Evolutionary conservation across 805 yeast species (phyloP).

Genomic region (Jamesozyma piceae): DNA sequence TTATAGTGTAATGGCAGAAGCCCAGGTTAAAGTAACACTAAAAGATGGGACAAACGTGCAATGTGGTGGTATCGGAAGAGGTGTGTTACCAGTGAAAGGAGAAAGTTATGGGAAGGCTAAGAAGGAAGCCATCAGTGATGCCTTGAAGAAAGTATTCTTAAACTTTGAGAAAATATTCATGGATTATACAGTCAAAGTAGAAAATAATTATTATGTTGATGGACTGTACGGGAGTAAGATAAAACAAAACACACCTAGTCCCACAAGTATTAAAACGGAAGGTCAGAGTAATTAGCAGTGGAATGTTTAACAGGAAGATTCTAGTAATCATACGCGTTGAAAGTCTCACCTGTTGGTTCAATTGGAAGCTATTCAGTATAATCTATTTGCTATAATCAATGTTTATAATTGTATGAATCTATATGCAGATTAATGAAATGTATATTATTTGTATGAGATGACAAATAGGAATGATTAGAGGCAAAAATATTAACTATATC

Average conservation of each 20-base stretch:
- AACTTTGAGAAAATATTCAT: constrained; percentile 61
- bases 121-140: constrained; percentile 82
- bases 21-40: constrained; percentile 55
- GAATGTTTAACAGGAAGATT: too few relatives aligned
- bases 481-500: too few relatives aligned
- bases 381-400: too few relatives aligned
- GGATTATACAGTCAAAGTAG: constrained; percentile 29
- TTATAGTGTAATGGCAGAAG: constrained; percentile 29
- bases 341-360: too few relatives aligned
- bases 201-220: constrained; percentile 29
- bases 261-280: too few relatives aligned
- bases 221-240: constrained; percentile 20
- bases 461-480: too few relatives aligned
- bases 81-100: constrained; percentile 51
- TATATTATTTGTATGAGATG: too few relatives aligned
- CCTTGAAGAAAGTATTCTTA: constrained; percentile 65
- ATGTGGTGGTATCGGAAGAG: constrained; percentile 65
- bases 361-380: too few relatives aligned
- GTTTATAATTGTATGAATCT: too few relatives aligned
- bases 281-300: too few relatives aligned
- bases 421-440: too few relatives aligned
- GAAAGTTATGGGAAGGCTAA: constrained; percentile 73
- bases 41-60: constrained; percentile 78
- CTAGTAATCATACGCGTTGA: too few relatives aligned
- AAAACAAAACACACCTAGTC: constrained; percentile 6